Conservation (phyloP, 148 eudicot genomes). For the Polygonum maritimum region DNA sequence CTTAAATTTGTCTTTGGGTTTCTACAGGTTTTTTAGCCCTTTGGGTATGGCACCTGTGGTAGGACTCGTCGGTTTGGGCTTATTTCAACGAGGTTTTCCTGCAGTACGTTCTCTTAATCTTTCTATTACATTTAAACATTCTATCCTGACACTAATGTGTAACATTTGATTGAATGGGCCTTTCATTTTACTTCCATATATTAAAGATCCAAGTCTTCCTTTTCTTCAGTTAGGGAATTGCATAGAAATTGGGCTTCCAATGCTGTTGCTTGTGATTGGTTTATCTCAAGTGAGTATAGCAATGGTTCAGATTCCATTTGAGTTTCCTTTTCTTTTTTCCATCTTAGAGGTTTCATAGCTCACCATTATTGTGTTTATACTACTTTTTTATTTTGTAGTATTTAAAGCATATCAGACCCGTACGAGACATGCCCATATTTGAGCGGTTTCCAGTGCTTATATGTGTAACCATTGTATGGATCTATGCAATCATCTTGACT, state of each 20-base stretch:
- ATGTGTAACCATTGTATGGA: conserved; percentile 62
- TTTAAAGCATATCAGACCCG: conserved; percentile 61
- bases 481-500: conserved; percentile 79
- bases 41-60: conserved; percentile 99
- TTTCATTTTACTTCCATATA: not conserved
- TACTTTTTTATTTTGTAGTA: not conserved
- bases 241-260: conserved; percentile 9
- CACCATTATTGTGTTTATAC: not conserved
- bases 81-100: conserved; percentile 90
- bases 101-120: conserved; percentile 39
- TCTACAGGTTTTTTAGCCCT: conserved; percentile 87
- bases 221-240: conserved; percentile 9
- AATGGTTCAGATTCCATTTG: not conserved
- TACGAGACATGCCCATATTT: conserved; percentile 76
- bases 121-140: not conserved
- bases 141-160: not conserved
- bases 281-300: conserved; percentile 5
- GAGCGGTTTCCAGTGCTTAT: conserved; percentile 89
- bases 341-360: conserved; percentile 8
- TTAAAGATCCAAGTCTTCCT: not conserved
- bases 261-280: conserved; percentile 5
- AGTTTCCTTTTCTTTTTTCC: not conserved
- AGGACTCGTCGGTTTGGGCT: conserved; percentile 92
- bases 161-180: not conserved
- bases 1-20: conserved; percentile 5